Evolutionary conservation across 2,329 filamentous ascomycete species (phyloP).

Genomic region (Monilinia fructicola): DNA sequence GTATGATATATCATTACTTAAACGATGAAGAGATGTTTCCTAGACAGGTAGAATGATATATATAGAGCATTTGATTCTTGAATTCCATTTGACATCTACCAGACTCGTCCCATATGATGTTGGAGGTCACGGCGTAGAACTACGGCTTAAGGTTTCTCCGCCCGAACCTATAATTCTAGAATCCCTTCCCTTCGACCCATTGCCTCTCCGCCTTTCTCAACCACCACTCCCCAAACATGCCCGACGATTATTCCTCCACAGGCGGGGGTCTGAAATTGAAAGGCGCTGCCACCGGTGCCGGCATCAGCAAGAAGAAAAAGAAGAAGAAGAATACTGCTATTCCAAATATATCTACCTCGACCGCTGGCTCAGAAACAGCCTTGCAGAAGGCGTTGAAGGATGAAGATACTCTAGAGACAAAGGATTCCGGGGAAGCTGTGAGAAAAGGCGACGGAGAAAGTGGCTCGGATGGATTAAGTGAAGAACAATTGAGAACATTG

Average conservation of each 20-base stretch:
- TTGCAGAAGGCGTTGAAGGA: conserved; percentile 40
- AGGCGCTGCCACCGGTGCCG: conserved; percentile 62
- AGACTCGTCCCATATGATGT: not conserved
- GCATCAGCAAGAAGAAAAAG: conserved; percentile 65
- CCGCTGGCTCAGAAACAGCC: conserved; percentile 46
- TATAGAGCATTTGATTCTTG: too few species aligned
- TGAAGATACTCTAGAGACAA: conserved; percentile 33
- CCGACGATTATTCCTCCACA: conserved; percentile 70
- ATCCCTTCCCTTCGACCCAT: not conserved
- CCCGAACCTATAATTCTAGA: not conserved
- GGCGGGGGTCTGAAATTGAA: conserved; percentile 82
- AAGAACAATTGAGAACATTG: conserved; percentile 34
- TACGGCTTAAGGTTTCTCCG: not conserved
- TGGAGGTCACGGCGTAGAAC: too few species aligned
- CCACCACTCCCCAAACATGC: conserved; percentile 51
- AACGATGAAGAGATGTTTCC: too few species aligned
- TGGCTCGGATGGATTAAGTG: conserved; percentile 16
- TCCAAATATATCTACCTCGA: conserved; percentile 28
- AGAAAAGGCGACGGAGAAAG: not conserved
- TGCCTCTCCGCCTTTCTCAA: not conserved
- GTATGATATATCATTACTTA: too few species aligned
- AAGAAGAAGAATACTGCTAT: conserved; percentile 43
- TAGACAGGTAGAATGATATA: too few species aligned
- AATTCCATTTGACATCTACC: not conserved
- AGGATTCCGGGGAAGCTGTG: conserved; percentile 11